Percentiles rank a stretch among this genome's conserved stretches.
These are phyloP conservation scores for Emergomyces africanus DNA, from an alignment of 2,329 filamentous ascomycete genomes.

Conservation along the genomic window DNA sequence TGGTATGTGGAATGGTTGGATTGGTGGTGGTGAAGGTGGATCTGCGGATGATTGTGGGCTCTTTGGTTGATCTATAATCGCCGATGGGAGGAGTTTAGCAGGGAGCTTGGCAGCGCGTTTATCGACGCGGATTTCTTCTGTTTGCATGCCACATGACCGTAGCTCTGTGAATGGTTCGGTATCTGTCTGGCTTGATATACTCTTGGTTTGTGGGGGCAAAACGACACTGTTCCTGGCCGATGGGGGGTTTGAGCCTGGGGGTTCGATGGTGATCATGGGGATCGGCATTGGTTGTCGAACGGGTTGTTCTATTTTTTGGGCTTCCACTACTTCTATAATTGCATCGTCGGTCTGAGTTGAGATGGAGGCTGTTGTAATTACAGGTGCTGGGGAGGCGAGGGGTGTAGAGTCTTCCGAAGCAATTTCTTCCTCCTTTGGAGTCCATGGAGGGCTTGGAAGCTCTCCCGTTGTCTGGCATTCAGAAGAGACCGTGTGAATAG, in stretches of 20 bases:
- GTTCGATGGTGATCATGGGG: constrained; percentile 83
- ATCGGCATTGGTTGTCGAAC: constrained; percentile 38
- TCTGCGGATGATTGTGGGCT: constrained; percentile 14
- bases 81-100: constrained; percentile 64
- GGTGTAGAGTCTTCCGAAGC: constrained; percentile 3
- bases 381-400: neutral
- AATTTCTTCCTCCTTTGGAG: constrained; percentile 18
- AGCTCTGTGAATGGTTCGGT: constrained; percentile 36
- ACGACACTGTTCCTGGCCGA: constrained; percentile 63
- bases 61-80: constrained; percentile 46
- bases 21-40: constrained; percentile 14
- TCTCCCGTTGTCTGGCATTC: constrained; percentile 32
- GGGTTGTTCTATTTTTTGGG: constrained; percentile 9
- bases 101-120: constrained; percentile 62
- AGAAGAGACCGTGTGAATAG: constrained; percentile 28
- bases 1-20: constrained; percentile 23
- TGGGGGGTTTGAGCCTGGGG: constrained; percentile 69
- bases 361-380: constrained; percentile 6
- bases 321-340: constrained; percentile 8
- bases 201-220: constrained; percentile 69
- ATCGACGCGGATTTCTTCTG: constrained; percentile 80
- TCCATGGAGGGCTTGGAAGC: constrained; percentile 24
- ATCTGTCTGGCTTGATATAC: constrained; percentile 67
- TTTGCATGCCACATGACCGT: constrained; percentile 58
- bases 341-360: constrained; percentile 24